These are phyloP conservation scores for Macadamia integrifolia DNA, from an alignment of 164 flowering plant species.

Conservation along the genomic window DNA sequence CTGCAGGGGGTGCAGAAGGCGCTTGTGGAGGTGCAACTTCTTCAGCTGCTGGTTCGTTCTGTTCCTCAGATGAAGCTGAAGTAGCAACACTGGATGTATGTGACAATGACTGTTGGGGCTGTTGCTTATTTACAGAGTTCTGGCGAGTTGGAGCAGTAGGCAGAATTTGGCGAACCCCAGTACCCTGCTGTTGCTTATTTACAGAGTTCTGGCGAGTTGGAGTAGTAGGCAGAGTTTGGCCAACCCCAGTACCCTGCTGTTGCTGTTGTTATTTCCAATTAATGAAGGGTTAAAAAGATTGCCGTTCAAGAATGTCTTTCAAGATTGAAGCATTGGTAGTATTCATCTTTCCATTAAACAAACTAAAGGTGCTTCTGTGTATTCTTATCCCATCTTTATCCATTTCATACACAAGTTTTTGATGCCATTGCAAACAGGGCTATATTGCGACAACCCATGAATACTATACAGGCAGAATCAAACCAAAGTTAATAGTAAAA, in stretches of 20 bases:
- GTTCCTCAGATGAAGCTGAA: slow-evolving; percentile 28
- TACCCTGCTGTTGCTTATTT: slow-evolving; percentile 35
- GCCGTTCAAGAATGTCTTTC: background rate
- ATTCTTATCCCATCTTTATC: too few species aligned
- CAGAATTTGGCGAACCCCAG: slow-evolving; percentile 38
- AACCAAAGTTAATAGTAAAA: too few species aligned
- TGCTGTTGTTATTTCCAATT: slow-evolving; percentile 32
- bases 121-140: slow-evolving; percentile 34
- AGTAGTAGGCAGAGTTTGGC: slow-evolving; percentile 32
- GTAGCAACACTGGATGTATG: slow-evolving; percentile 41
- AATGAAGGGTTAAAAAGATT: background rate
- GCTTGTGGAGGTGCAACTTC: slow-evolving; percentile 17
- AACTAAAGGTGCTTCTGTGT: background rate
- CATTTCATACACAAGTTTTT: too few species aligned
- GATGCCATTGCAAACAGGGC: too few species aligned
- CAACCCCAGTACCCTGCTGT: slow-evolving; percentile 34
- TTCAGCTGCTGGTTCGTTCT: slow-evolving; percentile 24
- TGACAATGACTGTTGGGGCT: slow-evolving; percentile 36
- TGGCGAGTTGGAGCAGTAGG: slow-evolving; percentile 29
- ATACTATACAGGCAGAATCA: too few species aligned
- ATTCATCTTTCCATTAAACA: background rate
- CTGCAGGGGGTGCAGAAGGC: slow-evolving; percentile 22
- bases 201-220: slow-evolving; percentile 32
- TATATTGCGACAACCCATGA: too few species aligned
- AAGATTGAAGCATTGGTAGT: background rate